These are phyloP conservation scores for Polytrichum formosum DNA, from an alignment of 225 moss, liverwort and hornwort genomes.

Conservation along the genomic window DNA sequence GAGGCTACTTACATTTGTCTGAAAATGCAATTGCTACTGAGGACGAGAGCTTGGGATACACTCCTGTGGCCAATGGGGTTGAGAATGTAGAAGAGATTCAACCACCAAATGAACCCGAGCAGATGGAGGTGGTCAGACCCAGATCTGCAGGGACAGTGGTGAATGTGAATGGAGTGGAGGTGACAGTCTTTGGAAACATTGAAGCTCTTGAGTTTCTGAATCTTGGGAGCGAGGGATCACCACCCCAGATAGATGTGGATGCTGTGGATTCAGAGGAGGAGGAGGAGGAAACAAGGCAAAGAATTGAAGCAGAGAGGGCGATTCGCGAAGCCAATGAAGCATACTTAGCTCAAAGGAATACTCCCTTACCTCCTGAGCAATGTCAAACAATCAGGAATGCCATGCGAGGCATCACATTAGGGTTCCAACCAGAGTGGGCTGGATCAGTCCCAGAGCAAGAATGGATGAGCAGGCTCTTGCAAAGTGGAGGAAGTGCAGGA, in stretches of 20 bases:
- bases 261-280: conserved; percentile 74
- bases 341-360: conserved; percentile 69
- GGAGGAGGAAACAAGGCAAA: conserved; percentile 73
- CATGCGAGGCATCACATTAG: conserved; percentile 82
- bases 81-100: conserved; percentile 13
- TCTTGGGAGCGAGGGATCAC: conserved; percentile 20
- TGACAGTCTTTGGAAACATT: conserved; percentile 91
- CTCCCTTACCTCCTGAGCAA: conserved; percentile 77
- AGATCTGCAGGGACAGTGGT: conserved; percentile 62
- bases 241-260: conserved; percentile 30
- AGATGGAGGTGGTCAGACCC: conserved; percentile 20
- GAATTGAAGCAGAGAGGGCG: conserved; percentile 64
- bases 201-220: conserved; percentile 70
- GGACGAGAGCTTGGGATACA: conserved; percentile 25
- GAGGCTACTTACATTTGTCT: conserved; percentile 41
- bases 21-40: conserved; percentile 20
- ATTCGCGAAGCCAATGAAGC: conserved; percentile 75
- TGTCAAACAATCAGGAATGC: conserved; percentile 77
- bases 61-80: conserved; percentile 23
- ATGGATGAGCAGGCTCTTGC: conserved; percentile 62
- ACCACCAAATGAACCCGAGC: conserved; percentile 25
- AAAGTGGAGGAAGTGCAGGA: conserved; percentile 16
- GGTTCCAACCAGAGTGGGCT: conserved; percentile 90
- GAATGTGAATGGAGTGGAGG: conserved; percentile 76
- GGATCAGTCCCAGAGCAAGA: conserved; percentile 81